Conservation (phyloP, 331 rosid genomes). For the Telfairia occidentalis region DNA sequence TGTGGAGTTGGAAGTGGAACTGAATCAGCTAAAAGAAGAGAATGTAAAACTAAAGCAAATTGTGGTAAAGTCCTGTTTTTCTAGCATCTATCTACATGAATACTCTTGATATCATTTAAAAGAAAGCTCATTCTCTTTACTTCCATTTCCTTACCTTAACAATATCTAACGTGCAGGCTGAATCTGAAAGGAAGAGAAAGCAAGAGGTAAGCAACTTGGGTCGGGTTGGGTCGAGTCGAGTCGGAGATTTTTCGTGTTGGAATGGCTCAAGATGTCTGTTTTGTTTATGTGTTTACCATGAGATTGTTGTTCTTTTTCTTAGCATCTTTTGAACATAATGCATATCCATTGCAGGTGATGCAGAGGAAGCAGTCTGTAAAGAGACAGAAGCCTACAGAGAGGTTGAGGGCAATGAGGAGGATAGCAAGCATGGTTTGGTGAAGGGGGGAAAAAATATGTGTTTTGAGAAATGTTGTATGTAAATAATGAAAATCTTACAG, state of each 20-base stretch:
- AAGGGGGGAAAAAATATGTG: background rate
- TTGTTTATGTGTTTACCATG: background rate
- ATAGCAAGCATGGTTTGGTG: conserved; percentile 42
- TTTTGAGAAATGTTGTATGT: background rate
- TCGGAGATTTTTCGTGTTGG: background rate
- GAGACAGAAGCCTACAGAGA: conserved; percentile 31
- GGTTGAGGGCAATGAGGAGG: conserved; percentile 40
- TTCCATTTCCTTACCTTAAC: background rate
- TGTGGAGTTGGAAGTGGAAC: conserved; percentile 60
- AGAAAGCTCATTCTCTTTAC: background rate
- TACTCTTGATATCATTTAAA: background rate
- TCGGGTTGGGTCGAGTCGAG: too few species aligned
- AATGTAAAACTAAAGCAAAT: conserved; percentile 38
- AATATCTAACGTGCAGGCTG: conserved; percentile 28
- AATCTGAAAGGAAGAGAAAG: conserved; percentile 35
- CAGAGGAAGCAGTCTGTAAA: conserved; percentile 26
- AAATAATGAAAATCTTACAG: background rate
- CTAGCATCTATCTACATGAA: background rate
- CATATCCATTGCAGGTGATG: conserved; percentile 20
- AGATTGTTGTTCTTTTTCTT: background rate
- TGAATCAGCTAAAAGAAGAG: conserved; percentile 43
- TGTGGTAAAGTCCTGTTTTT: conserved; percentile 30
- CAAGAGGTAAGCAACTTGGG: conserved; percentile 38
- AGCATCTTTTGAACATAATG: too few species aligned
- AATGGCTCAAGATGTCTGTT: background rate